phyloP scores from a whole-genome alignment of 495 filamentous ascomycete species.

The Daldinia grandis region DNA sequence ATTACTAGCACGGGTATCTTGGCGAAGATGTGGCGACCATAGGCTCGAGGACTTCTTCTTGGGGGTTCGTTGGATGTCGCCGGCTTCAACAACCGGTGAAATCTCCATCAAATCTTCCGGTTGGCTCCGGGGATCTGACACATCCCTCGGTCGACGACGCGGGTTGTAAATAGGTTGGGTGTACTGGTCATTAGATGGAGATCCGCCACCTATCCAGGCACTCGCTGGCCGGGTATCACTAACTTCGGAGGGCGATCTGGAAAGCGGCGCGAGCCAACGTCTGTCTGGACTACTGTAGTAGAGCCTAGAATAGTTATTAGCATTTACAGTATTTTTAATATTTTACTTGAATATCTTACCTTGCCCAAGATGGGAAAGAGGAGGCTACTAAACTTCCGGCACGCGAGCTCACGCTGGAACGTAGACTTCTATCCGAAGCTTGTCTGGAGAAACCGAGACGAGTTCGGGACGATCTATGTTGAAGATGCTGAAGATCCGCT shows the following conservation, averaged over 20 bases:
- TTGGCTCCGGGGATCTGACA: conserved; percentile 20
- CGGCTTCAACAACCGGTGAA: conserved; percentile 34
- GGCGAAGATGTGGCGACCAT: conserved; percentile 80
- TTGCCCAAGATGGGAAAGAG: conserved; percentile 72
- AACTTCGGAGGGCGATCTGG: conserved; percentile 50
- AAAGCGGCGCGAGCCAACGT: conserved; percentile 53
- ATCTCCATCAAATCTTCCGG: conserved; percentile 47
- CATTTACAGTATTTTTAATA: neutral
- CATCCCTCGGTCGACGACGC: conserved; percentile 57
- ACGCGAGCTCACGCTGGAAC: conserved; percentile 58
- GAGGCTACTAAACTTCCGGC: conserved; percentile 62
- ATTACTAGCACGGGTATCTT: conserved; percentile 65
- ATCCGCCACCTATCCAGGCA: conserved; percentile 49
- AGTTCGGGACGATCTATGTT: conserved; percentile 55
- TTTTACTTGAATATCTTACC: conserved; percentile 43
- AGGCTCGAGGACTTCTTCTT: conserved; percentile 62
- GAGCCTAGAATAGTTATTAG: conserved; percentile 44
- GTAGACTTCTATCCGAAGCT: conserved; percentile 57
- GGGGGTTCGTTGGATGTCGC: conserved; percentile 36
- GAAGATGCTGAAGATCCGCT: conserved; percentile 57
- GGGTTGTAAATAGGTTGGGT: conserved; percentile 61
- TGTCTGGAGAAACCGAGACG: conserved; percentile 56
- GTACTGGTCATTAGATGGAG: conserved; percentile 58
- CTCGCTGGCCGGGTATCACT: conserved; percentile 53
- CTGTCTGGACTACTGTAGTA: conserved; percentile 66